phyloP scores from a whole-genome alignment of 1,139 yeast genomes.

The Candida dubliniensis region DNA sequence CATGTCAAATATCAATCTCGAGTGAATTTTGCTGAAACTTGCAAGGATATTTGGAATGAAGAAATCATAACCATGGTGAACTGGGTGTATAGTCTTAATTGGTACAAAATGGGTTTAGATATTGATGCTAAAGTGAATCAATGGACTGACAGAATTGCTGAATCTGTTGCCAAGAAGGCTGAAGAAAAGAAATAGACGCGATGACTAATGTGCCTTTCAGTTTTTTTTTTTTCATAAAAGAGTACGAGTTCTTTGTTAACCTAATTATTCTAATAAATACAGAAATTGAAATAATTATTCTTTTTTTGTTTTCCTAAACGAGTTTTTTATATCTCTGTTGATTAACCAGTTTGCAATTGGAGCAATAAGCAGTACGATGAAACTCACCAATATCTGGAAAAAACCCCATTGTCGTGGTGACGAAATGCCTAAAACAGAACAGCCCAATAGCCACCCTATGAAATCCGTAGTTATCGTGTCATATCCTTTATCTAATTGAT shows the following conservation, averaged over 20 bases:
- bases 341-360: conserved; percentile 63
- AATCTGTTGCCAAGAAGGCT: conserved; percentile 20
- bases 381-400: conserved; percentile 48
- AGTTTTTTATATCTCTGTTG: conserved; percentile 48
- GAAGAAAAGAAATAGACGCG: conserved; percentile 1
- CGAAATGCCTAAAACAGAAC: conserved; percentile 61
- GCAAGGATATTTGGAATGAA: conserved; percentile 81
- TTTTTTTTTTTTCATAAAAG: not conserved
- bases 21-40: conserved; percentile 51
- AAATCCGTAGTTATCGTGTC: conserved; percentile 80
- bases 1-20: conserved; percentile 25
- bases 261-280: conserved; percentile 1
- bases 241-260: not conserved
- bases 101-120: conserved; percentile 45
- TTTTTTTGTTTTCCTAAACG: conserved; percentile 16
- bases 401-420: conserved; percentile 65
- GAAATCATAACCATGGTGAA: conserved; percentile 68
- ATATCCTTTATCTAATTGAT: conserved; percentile 61
- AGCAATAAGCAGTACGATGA: conserved; percentile 57
- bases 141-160: conserved; percentile 33
- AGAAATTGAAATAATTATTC: conserved; percentile 1
- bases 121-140: conserved; percentile 35
- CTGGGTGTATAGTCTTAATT: conserved; percentile 59
- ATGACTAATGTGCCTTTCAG: not conserved
- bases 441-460: conserved; percentile 79